These are phyloP conservation scores for Litchi chinensis DNA, from an alignment of 345 rosid species.

Conservation along the genomic window DNA sequence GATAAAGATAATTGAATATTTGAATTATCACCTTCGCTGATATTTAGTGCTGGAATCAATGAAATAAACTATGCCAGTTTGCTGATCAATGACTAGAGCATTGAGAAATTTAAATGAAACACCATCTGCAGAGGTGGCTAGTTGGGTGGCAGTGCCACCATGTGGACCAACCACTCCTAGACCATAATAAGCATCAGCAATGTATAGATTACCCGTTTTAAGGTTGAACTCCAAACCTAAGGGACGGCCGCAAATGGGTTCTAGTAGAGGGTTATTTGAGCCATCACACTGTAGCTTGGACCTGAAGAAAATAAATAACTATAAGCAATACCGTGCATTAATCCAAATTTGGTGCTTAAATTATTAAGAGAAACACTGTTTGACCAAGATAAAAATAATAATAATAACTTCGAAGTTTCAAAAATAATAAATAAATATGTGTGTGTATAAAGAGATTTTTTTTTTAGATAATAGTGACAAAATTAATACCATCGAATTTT, in stretches of 20 bases:
- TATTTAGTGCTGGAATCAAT: slow-evolving; percentile 38
- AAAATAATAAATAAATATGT: too few relatives aligned
- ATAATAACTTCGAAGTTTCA: too few relatives aligned
- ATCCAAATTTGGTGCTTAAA: too few relatives aligned
- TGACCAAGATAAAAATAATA: too few relatives aligned
- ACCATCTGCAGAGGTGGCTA: slow-evolving; percentile 35
- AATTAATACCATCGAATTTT: too few relatives aligned
- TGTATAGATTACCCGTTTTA: slow-evolving; percentile 34
- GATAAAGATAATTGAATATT: too few relatives aligned
- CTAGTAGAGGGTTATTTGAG: slow-evolving; percentile 16
- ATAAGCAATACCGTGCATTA: too few relatives aligned
- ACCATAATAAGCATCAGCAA: slow-evolving; percentile 50
- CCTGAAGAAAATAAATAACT: background rate
- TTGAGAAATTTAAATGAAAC: slow-evolving; percentile 38
- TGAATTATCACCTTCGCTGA: slow-evolving; percentile 7
- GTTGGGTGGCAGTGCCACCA: slow-evolving; percentile 44
- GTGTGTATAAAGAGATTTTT: too few relatives aligned
- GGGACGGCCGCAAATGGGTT: slow-evolving; percentile 46
- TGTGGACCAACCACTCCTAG: slow-evolving; percentile 36
- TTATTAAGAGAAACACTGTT: too few relatives aligned
- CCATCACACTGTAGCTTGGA: slow-evolving; percentile 24
- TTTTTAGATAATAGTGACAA: too few relatives aligned
- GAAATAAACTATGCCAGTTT: slow-evolving; percentile 39
- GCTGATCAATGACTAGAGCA: slow-evolving; percentile 44
- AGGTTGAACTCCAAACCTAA: slow-evolving; percentile 38